Evolutionary conservation across 148 eudicot genomes (phyloP).

Genomic region (Silene conica): DNA sequence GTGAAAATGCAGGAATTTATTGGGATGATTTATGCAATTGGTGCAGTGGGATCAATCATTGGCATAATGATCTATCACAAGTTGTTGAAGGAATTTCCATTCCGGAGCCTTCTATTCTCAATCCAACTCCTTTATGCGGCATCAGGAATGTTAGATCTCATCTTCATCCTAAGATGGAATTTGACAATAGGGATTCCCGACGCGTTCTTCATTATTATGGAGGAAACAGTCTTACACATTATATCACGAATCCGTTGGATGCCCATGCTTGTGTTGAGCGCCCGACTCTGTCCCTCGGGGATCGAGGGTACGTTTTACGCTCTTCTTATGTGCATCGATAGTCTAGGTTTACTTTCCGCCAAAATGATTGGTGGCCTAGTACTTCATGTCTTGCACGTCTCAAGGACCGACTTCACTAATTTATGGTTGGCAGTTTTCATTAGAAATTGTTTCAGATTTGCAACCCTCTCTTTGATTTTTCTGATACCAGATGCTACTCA

Average conservation of each 20-base stretch:
- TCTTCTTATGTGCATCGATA: conserved; percentile 62
- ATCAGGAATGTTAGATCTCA: conserved; percentile 55
- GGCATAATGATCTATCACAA: conserved; percentile 59
- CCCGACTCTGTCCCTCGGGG: conserved; percentile 55
- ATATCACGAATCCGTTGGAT: conserved; percentile 47
- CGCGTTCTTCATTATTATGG: conserved; percentile 46
- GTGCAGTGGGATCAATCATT: conserved; percentile 50
- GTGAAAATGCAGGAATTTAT: conserved; percentile 46
- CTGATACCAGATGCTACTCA: conserved; percentile 49
- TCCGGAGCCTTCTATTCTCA: conserved; percentile 43
- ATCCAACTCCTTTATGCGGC: conserved; percentile 47
- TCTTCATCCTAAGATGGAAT: conserved; percentile 61
- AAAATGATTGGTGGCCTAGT: conserved; percentile 54
- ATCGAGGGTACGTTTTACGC: conserved; percentile 72
- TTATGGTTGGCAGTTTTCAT: conserved; percentile 51
- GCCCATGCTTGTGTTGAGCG: conserved; percentile 57
- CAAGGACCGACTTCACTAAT: conserved; percentile 54
- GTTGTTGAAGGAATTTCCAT: conserved; percentile 39
- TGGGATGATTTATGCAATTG: conserved; percentile 56
- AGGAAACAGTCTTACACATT: conserved; percentile 40
- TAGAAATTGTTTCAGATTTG: conserved; percentile 46
- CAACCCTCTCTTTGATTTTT: conserved; percentile 42
- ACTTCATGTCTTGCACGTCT: conserved; percentile 47
- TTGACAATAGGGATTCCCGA: conserved; percentile 47
- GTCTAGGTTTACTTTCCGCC: conserved; percentile 42